These are phyloP conservation scores for Saccharomycopsis lassenensis DNA, from an alignment of 805 yeast genomes.

Conservation along the genomic window DNA sequence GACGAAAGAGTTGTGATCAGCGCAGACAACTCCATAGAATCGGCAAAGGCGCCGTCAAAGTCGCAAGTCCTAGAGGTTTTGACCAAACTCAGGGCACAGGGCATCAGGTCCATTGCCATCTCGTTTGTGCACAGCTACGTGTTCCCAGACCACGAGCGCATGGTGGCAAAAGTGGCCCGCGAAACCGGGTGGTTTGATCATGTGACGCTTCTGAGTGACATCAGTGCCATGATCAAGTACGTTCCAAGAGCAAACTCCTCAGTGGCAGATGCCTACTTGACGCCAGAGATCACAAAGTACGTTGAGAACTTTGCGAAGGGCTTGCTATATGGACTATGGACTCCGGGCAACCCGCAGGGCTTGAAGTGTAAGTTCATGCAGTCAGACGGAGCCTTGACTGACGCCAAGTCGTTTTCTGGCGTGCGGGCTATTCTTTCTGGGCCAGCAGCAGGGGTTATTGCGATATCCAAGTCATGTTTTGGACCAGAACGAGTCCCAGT, in stretches of 20 bases:
- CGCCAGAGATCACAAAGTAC: slow-evolving; percentile 67
- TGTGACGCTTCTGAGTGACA: slow-evolving; percentile 54
- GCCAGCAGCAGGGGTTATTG: slow-evolving; percentile 98
- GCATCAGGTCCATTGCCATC: slow-evolving; percentile 60
- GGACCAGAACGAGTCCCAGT: slow-evolving; percentile 44
- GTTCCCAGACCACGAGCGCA: slow-evolving; percentile 55
- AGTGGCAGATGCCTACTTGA: slow-evolving; percentile 71
- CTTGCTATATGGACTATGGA: slow-evolving; percentile 38
- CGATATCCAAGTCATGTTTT: slow-evolving; percentile 77
- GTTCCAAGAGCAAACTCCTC: slow-evolving; percentile 70
- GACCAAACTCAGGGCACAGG: slow-evolving; percentile 37
- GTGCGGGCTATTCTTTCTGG: slow-evolving; percentile 84
- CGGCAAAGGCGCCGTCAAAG: slow-evolving; percentile 41
- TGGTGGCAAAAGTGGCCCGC: slow-evolving; percentile 48
- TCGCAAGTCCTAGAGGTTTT: slow-evolving; percentile 33
- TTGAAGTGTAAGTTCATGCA: slow-evolving; percentile 79
- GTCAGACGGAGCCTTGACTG: slow-evolving; percentile 90
- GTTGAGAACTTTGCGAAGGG: slow-evolving; percentile 52
- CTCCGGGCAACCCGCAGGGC: slow-evolving; percentile 28
- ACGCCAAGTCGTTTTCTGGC: slow-evolving; percentile 77
- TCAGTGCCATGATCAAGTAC: slow-evolving; percentile 71
- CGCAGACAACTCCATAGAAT: slow-evolving; percentile 44
- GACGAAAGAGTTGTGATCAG: slow-evolving; percentile 62
- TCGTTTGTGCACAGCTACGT: slow-evolving; percentile 67
- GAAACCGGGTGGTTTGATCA: slow-evolving; percentile 59